Evolutionary conservation across 176 grass and related monocot genomes (phyloP), one percentile per base, ranked within the genome.

Genomic region (Paspalum notatum): DNA sequence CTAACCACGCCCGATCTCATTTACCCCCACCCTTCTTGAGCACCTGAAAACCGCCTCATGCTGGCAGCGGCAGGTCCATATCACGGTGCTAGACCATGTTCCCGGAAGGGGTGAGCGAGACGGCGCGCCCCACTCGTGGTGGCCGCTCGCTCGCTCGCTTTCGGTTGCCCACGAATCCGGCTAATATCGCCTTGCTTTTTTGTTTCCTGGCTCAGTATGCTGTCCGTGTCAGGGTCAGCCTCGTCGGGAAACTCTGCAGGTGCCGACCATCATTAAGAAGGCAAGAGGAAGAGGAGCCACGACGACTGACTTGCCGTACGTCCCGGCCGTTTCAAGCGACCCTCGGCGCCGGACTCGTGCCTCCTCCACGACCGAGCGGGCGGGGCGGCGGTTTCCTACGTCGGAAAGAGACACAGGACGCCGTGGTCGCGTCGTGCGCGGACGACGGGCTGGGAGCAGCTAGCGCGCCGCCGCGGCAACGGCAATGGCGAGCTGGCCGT

Each of bases 111-210:
- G 12, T 12, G 27, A 62, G 18, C 11, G 17, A 59, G 65, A 17
- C 75, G n/a, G n/a, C n/a, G n/a, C 16, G 11, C 27, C 12, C 45
- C 55, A 78, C 42, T 71, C 42, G 66, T 3, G 75, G 76, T 65
- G 57, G 68, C 21, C 66, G 17, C n/a, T n/a, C n/a, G n/a, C n/a
- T n/a, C n/a, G n/a, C n/a, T 86, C 72, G 21, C 81, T 84, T 84
- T 88, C 76, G 81, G 74, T 73, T 72, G 74, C 69, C 52, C 81
- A 38, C 56, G 50, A 51, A 52, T 21, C 56, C 6, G 26, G 65
- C 13, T n/a, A 72, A 32, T 32, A 32, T 32, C 32, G 32, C 32
- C 32, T 32, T 32, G 2, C 32, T 32, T 32, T 32, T n/a, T n/a
- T n/a, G n/a, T n/a, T n/a, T n/a, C n/a, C n/a, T n/a, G n/a, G n/a